Evolutionary conservation across 2,329 filamentous ascomycete species (phyloP).

Genomic region (Thielaviopsis musarum): DNA sequence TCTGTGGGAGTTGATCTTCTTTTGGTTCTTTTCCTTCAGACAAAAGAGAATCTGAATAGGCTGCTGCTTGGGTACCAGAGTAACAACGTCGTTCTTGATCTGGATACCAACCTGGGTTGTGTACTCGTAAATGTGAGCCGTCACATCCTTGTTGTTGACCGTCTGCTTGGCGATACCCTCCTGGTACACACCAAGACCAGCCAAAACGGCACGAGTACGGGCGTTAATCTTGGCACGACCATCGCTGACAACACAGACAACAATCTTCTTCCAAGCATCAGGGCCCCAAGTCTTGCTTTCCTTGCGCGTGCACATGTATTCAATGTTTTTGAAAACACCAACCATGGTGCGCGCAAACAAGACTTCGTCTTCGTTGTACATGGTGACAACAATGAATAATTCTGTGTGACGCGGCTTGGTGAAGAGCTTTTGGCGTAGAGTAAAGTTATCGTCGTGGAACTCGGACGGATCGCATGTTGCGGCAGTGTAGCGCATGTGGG

Average conservation of each 20-base stretch:
- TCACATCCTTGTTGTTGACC: conserved; percentile 91
- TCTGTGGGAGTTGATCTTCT: conserved; percentile 98
- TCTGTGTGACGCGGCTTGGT: conserved; percentile 86
- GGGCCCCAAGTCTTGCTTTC: conserved; percentile 97
- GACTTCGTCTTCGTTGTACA: conserved; percentile 99
- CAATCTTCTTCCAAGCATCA: conserved; percentile 98
- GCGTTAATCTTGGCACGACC: conserved; percentile 95
- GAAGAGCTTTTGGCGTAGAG: conserved; percentile 77
- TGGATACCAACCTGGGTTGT: conserved; percentile 74
- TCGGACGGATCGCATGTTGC: conserved; percentile 85
- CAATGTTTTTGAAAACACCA: conserved; percentile 96
- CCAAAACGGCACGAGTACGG: conserved; percentile 72
- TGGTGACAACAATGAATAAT: conserved; percentile 89
- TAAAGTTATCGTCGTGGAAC: conserved; percentile 81
- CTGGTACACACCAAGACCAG: conserved; percentile 91
- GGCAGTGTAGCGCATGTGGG: conserved; percentile 77
- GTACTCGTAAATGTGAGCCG: conserved; percentile 94
- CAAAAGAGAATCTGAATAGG: conserved; percentile 97
- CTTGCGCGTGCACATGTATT: conserved; percentile 88
- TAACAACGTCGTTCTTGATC: conserved; percentile 79
- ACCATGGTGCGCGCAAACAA: conserved; percentile 90
- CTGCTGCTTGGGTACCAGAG: conserved; percentile 68
- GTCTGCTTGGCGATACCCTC: conserved; percentile 97
- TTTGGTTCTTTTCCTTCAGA: conserved; percentile 98
- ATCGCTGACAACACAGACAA: conserved; percentile 93